Conservation (phyloP, 2,329 filamentous ascomycete genomes). For the Ophiocordyceps robertsii region DNA sequence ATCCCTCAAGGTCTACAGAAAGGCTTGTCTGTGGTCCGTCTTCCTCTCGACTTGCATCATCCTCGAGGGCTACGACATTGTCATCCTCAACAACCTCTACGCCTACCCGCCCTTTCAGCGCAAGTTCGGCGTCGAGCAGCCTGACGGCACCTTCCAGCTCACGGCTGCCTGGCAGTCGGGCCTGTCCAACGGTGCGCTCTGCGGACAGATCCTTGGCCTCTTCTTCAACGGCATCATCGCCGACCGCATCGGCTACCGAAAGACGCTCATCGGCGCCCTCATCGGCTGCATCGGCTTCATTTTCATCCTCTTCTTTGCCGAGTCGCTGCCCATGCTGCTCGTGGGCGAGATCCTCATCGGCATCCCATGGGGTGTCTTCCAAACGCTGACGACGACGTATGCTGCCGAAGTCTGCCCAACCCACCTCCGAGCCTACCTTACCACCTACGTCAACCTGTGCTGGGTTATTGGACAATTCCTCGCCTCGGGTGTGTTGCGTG, state of each 20-base stretch:
- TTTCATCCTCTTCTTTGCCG: conserved; percentile 34
- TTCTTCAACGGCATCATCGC: conserved; percentile 33
- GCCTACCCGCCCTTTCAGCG: conserved; percentile 23
- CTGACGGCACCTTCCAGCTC: conserved; percentile 28
- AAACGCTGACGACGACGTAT: conserved; percentile 32
- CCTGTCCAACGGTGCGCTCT: conserved; percentile 31
- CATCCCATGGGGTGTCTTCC: conserved; percentile 32
- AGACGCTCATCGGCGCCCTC: conserved; percentile 31
- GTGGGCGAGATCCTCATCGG: conserved; percentile 32
- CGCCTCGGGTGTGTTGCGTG: conserved; percentile 27
- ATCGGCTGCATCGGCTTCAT: conserved; percentile 26
- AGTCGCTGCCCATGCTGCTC: conserved; percentile 25
- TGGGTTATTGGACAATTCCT: conserved; percentile 36
- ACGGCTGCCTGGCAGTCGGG: conserved; percentile 38
- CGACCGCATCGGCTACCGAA: conserved; percentile 31
- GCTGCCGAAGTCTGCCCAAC: conserved; percentile 32
- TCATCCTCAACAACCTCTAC: conserved; percentile 26
- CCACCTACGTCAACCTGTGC: conserved; percentile 34
- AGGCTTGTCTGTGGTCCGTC: conserved; percentile 22
- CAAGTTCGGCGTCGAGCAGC: conserved; percentile 22
- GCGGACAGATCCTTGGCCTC: conserved; percentile 36
- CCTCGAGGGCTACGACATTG: conserved; percentile 27
- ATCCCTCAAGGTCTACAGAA: conserved; percentile 26
- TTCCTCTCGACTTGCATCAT: conserved; percentile 23
- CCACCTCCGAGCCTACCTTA: conserved; percentile 34